phyloP scores from a whole-genome alignment of 73 alveolate genomes.

The Uronychia binucleata region DNA sequence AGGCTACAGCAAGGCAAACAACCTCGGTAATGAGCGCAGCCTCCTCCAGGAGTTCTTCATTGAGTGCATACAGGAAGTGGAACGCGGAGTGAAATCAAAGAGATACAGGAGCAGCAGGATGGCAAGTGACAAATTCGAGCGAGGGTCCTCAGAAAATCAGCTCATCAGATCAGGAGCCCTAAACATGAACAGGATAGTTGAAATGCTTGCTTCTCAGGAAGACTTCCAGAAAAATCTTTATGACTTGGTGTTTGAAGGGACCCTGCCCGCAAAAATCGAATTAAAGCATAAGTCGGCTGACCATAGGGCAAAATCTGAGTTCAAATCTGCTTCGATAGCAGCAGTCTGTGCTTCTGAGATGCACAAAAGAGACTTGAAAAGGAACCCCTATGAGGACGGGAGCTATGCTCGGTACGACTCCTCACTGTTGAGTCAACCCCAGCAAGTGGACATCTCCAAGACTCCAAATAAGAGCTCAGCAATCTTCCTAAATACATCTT shows the following conservation, averaged over 20 bases:
- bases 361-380: neutral
- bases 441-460: no score
- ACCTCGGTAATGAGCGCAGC: neutral
- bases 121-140: no score
- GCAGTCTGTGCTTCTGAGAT: slow-evolving; percentile 1
- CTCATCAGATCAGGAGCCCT: neutral
- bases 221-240: neutral
- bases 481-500: neutral
- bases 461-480: neutral
- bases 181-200: neutral
- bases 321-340: neutral
- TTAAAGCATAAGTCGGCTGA: neutral
- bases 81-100: neutral
- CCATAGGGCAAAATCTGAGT: neutral
- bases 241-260: neutral
- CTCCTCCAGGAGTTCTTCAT: neutral
- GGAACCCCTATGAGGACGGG: neutral
- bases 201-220: neutral
- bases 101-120: neutral
- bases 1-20: neutral
- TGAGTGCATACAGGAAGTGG: neutral
- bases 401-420: neutral
- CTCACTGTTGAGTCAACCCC: neutral
- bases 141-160: neutral
- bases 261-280: neutral